Conservation (phyloP, 2,329 filamentous ascomycete species). For the Arthrobotrys conoides region DNA sequence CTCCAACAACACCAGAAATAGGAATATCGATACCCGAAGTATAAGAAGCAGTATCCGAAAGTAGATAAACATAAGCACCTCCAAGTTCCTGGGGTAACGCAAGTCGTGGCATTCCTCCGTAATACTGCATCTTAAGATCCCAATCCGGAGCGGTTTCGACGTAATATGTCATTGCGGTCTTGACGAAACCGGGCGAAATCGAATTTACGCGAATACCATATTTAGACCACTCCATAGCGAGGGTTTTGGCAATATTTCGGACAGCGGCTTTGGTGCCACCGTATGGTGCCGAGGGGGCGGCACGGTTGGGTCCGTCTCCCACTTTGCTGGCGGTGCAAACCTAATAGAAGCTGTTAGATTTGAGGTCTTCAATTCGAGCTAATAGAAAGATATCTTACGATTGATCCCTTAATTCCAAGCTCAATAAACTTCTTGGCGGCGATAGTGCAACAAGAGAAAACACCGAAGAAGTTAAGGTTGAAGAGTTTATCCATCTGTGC, state of each 20-base stretch:
- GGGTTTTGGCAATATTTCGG: slow-evolving; percentile 67
- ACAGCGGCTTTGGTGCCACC: slow-evolving; percentile 62
- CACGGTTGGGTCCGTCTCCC: slow-evolving; percentile 70
- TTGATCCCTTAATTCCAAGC: slow-evolving; percentile 66
- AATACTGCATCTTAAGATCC: slow-evolving; percentile 73
- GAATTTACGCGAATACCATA: slow-evolving; percentile 70
- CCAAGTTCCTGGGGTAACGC: slow-evolving; percentile 72
- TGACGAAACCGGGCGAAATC: slow-evolving; percentile 69
- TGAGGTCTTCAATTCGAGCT: not conserved
- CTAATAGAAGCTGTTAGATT: slow-evolving; percentile 64
- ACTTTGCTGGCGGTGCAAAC: slow-evolving; percentile 70
- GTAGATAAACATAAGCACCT: slow-evolving; percentile 73
- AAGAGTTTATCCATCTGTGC: slow-evolving; percentile 68
- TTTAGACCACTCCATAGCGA: slow-evolving; percentile 71
- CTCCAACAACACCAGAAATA: slow-evolving; percentile 67
- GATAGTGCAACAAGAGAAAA: slow-evolving; percentile 69
- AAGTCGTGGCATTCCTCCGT: slow-evolving; percentile 73
- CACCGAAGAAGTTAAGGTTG: slow-evolving; percentile 70
- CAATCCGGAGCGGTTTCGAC: slow-evolving; percentile 72
- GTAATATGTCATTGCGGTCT: slow-evolving; percentile 70
- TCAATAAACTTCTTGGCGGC: slow-evolving; percentile 68
- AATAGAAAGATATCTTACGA: slow-evolving; percentile 17
- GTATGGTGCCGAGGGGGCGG: slow-evolving; percentile 70
- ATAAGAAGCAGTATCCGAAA: slow-evolving; percentile 72
- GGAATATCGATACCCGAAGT: slow-evolving; percentile 72